These are phyloP conservation scores for Trichosanthes cucumerina DNA, from an alignment of 306 rosid genomes.

Conservation along the genomic window DNA sequence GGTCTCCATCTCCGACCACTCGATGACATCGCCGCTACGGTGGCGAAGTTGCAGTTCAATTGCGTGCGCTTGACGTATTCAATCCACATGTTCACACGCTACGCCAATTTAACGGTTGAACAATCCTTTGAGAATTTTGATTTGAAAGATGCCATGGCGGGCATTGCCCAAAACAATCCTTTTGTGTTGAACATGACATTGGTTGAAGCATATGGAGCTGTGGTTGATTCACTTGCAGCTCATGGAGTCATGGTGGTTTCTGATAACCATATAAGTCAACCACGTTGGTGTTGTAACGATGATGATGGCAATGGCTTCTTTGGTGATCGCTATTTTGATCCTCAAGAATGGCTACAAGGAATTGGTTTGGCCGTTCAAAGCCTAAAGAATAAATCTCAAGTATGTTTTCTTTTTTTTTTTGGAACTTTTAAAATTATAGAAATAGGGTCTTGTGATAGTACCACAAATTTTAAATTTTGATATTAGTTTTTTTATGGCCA, in stretches of 20 bases:
- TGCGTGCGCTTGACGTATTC: constrained; percentile 43
- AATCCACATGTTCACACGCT: constrained; percentile 42
- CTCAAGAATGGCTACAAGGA: constrained; percentile 42
- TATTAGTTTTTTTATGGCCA: no score
- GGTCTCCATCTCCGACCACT: constrained; percentile 30
- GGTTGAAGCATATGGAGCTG: constrained; percentile 22
- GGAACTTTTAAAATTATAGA: no score
- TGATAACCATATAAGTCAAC: constrained; percentile 46
- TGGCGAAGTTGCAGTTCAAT: constrained; percentile 15
- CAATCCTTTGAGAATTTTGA: background rate
- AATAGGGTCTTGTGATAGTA: no score
- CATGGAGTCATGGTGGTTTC: constrained; percentile 31
- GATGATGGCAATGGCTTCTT: constrained; percentile 50
- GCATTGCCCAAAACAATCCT: background rate
- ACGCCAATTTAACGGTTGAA: background rate
- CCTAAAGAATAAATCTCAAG: constrained; percentile 18
- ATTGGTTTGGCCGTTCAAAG: constrained; percentile 23
- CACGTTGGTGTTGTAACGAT: constrained; percentile 37
- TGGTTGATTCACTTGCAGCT: constrained; percentile 22
- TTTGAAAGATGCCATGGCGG: background rate
- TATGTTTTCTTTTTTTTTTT: background rate
- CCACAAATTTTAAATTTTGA: no score
- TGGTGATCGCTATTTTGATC: constrained; percentile 32
- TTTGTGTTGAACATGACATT: background rate
- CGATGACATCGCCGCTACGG: constrained; percentile 12